Base-by-base conservation (phyloP, 2,329 filamentous ascomycete species). In the Eurotiales sp. region DNA sequence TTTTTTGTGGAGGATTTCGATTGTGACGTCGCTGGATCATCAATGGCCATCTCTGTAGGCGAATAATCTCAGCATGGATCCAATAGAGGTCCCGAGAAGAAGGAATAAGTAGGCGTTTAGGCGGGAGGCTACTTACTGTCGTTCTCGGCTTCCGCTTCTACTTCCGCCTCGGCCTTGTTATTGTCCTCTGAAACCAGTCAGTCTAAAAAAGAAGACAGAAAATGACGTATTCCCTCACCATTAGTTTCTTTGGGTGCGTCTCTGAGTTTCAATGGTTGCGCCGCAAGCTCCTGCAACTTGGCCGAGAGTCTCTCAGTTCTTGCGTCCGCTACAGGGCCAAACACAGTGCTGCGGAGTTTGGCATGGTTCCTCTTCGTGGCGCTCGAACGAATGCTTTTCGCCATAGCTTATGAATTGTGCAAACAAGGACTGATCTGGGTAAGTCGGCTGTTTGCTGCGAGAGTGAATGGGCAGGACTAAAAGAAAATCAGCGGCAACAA, bases 331-430 rank as follows among this genome's bases (percentile, higher is more conserved):
- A 85, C 84, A 14, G 92, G 92, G 1, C 86, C 88, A 72, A 95
- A 96, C 58, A 96, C 86, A 58, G 83, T 84, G 58, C 82, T 77
- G 70, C 91, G 91, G 58, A 96, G 80, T 62, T 82, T 85, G 60
- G 82, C 79, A 74, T 90, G 90, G 77, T 96, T 96, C 64, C 80
- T 79, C 77, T 96, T 96, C 63, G 79, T 83, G 59, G 81, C 77
- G 67, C 86, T 95, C 58, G 91, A 82, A 68, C 92, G 81, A 55
- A 87, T 77, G 67, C 88, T 87, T 70, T 95, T 96, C 21, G 91
- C 92, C 92, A 96, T 97, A n/a, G n/a, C n/a, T n/a, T n/a, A n/a
- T n/a, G n/a, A n/a, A n/a, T n/a, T n/a, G n/a, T n/a, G n/a, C n/a
- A n/a, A n/a, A n/a, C n/a, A n/a, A n/a, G n/a, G n/a, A n/a, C n/a